Percentiles rank a stretch among this genome's conserved stretches.
phyloP scores from a whole-genome alignment of 2,329 filamentous ascomycete genomes.

The Neurospora crassa region DNA sequence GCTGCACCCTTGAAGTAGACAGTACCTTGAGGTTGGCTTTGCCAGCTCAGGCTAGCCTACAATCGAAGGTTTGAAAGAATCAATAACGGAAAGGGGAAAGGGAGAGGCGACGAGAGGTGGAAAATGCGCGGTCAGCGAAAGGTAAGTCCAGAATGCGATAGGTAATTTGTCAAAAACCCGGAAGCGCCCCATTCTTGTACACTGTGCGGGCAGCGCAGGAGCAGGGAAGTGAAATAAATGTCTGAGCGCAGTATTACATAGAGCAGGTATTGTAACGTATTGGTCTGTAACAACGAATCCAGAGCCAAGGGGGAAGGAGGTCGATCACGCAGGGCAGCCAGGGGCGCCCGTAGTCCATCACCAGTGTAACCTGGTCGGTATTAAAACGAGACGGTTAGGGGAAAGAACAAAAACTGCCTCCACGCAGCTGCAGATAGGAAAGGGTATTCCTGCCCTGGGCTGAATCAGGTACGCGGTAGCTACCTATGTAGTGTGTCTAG shows the following conservation, averaged over 20 bases:
- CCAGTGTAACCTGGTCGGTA: neutral
- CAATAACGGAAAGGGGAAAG: neutral
- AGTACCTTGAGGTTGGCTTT: neutral
- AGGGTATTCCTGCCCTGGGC: too few relatives aligned
- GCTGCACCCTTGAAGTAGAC: neutral
- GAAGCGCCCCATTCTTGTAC: neutral
- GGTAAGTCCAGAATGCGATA: neutral
- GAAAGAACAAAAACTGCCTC: too few relatives aligned
- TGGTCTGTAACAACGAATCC: neutral
- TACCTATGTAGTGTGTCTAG: too few relatives aligned
- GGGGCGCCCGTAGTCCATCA: neutral
- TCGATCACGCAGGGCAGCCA: neutral
- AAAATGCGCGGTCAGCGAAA: neutral
- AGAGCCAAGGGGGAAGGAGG: neutral
- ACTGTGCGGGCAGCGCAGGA: too few relatives aligned
- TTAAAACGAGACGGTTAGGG: too few relatives aligned
- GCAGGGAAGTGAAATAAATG: neutral
- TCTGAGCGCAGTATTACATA: neutral
- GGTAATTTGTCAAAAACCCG: neutral
- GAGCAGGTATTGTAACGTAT: neutral
- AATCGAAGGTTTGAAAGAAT: neutral
- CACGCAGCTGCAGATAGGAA: too few relatives aligned
- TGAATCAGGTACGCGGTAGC: too few relatives aligned
- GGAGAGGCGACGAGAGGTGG: neutral
- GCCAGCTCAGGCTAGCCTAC: neutral